Conservation (phyloP, 768 basidiomycete genomes). For the Termitomyces sp. region DNA sequence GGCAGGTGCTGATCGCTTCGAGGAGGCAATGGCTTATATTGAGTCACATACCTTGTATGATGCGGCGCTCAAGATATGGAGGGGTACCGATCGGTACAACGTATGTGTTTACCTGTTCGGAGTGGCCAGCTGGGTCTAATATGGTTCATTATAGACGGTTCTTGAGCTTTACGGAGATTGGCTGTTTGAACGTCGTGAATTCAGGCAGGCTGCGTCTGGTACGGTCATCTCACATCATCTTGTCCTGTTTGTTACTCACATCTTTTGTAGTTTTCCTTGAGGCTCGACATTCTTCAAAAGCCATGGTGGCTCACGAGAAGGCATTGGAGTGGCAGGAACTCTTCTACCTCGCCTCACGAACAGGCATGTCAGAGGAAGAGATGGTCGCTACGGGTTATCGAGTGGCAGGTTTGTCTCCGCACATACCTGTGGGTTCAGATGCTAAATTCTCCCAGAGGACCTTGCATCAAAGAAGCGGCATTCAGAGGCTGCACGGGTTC, state of each 20-base stretch:
- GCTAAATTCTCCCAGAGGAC: conserved; percentile 50
- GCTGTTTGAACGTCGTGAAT: conserved; percentile 81
- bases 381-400: conserved; percentile 64
- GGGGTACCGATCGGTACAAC: conserved; percentile 51
- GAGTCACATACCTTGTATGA: conserved; percentile 74
- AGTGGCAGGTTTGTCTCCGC: conserved; percentile 58
- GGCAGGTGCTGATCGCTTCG: conserved; percentile 63
- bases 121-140: background rate
- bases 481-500: conserved; percentile 73
- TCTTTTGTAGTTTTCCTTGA: conserved; percentile 60
- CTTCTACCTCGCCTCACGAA: conserved; percentile 68
- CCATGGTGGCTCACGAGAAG: conserved; percentile 85
- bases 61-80: conserved; percentile 71
- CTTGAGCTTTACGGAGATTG: conserved; percentile 79
- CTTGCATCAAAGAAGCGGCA: conserved; percentile 75
- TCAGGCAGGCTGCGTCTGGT: conserved; percentile 81
- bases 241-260: background rate
- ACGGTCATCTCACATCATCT: conserved; percentile 10
- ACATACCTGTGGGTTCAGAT: background rate
- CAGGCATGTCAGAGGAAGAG: conserved; percentile 46
- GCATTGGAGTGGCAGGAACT: conserved; percentile 88
- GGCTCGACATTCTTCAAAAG: conserved; percentile 57
- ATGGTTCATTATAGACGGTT: conserved; percentile 44
- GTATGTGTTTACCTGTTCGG: conserved; percentile 30
- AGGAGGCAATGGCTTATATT: conserved; percentile 75